phyloP scores from a whole-genome alignment of 345 rosid genomes.

The Salix caprea region DNA sequence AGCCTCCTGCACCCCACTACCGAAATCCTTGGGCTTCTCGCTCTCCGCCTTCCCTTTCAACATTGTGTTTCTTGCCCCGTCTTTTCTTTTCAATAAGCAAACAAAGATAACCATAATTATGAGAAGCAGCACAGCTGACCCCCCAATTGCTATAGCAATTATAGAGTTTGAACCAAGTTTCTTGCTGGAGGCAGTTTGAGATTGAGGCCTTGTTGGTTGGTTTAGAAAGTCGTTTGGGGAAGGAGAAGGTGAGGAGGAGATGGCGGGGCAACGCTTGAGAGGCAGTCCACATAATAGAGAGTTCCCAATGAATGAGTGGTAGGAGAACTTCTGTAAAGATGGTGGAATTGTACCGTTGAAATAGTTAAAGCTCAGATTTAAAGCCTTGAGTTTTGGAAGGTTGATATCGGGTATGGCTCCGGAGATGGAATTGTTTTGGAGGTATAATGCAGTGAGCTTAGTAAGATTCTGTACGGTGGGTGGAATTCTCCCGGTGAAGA shows the following conservation, averaged over 20 bases:
- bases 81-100: constrained; percentile 39
- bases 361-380: constrained; percentile 60
- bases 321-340: constrained; percentile 42
- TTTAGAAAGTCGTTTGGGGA: constrained; percentile 28
- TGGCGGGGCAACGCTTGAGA: constrained; percentile 34
- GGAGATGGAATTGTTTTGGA: constrained; percentile 51
- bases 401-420: constrained; percentile 47
- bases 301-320: constrained; percentile 54
- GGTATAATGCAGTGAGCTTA: constrained; percentile 37
- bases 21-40: constrained; percentile 62
- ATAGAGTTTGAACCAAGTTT: constrained; percentile 37
- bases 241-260: constrained; percentile 33
- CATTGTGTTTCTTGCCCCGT: constrained; percentile 18
- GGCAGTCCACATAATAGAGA: constrained; percentile 59
- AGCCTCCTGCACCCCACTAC: constrained; percentile 82
- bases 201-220: constrained; percentile 24
- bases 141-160: constrained; percentile 44
- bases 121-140: constrained; percentile 38
- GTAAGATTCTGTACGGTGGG: constrained; percentile 30
- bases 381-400: constrained; percentile 41
- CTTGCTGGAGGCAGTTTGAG: constrained; percentile 14
- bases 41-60: constrained; percentile 31
- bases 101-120: constrained; percentile 30
- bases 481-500: constrained; percentile 56
- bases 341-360: constrained; percentile 63